Base-by-base conservation (phyloP, 805 yeast genomes). In the Kodamaea restingae region DNA sequence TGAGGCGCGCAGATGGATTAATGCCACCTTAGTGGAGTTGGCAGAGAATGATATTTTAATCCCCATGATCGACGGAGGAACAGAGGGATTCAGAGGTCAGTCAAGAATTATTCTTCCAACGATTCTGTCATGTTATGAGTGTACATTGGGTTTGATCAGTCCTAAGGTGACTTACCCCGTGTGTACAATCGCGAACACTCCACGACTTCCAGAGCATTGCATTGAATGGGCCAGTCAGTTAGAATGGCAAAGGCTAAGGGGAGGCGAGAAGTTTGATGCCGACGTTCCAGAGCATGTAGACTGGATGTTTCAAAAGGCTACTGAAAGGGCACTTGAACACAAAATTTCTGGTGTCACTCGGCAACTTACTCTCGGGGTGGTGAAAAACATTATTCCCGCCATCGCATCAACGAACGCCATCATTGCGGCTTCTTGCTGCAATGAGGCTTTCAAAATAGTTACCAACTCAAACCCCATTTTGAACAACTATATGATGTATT, bases 21-120 rank as follows among this genome's bases (percentile, higher is more conserved):
- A 91, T 59, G 70, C 73, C 5, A 61, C 77, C 10, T 60, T 91
- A 18, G 78, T 85, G 1, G 69, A 77, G 7, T 51, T 90, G 46
- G 88, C 85, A 3, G 79, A 74, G 35, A 64, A 58, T 0, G 71
- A 76, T 2, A 49, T 56, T 21, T 40, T 68, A 12, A 58, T 68
- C 2, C 74, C 74, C 1, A 42, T 91, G 55, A 78, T 93, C 11
- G 98, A 91, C 56, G 97, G 97, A 3, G 98, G 97, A 2, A 84
- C 96, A 0, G 98, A 91, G 55, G 97, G 97, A 0, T 83, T 91
- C 54, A 75, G 84, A 47, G 98, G 98, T 2, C 96, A 91, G 52
- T 76, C 88, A 10, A 80, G 95, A 51, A 83, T 88, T 10, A 88
- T 91, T 27, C 61, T 88, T 12, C 98, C 98, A 1, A 79, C 87